These are phyloP conservation scores for Penicillium sp. DNA, from an alignment of 2,329 filamentous ascomycete genomes.

Conservation along the genomic window DNA sequence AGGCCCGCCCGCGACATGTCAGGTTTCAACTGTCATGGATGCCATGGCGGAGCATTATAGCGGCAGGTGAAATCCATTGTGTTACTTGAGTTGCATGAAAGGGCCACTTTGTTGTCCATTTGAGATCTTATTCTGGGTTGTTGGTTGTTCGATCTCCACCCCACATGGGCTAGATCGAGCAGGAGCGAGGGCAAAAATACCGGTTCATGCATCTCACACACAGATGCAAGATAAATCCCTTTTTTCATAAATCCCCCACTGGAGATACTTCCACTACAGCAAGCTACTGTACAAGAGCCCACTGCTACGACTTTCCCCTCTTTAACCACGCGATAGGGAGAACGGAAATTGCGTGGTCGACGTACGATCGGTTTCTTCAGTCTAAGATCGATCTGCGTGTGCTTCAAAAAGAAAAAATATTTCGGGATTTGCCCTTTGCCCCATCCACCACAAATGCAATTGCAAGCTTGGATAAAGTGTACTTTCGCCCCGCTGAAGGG, in stretches of 20 bases:
- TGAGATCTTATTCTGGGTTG: neutral
- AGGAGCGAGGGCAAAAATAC: conserved; percentile 17
- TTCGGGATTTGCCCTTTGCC: neutral
- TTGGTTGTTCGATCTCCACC: neutral
- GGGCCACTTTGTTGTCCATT: neutral
- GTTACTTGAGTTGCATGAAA: neutral
- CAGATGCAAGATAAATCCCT: conserved; percentile 11
- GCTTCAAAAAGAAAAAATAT: no score
- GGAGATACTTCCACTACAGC: conserved; percentile 10
- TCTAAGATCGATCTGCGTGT: conserved; percentile 7
- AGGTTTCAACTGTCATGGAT: conserved; percentile 15
- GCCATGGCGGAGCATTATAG: conserved; percentile 4
- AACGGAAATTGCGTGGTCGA: neutral
- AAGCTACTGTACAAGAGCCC: conserved; percentile 13
- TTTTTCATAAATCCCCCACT: conserved; percentile 5
- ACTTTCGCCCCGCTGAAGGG: neutral
- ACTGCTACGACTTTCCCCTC: neutral
- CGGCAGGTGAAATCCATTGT: neutral
- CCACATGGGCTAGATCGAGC: conserved; percentile 3
- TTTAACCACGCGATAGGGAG: neutral
- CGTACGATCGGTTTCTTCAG: conserved; percentile 13
- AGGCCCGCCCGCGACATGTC: conserved; percentile 21
- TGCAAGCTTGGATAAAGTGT: neutral
- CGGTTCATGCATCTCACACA: conserved; percentile 18
- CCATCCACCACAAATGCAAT: neutral